These are phyloP conservation scores for Phytophthora europaea DNA, from an alignment of 352 stramenopile species.

Conservation along the genomic window DNA sequence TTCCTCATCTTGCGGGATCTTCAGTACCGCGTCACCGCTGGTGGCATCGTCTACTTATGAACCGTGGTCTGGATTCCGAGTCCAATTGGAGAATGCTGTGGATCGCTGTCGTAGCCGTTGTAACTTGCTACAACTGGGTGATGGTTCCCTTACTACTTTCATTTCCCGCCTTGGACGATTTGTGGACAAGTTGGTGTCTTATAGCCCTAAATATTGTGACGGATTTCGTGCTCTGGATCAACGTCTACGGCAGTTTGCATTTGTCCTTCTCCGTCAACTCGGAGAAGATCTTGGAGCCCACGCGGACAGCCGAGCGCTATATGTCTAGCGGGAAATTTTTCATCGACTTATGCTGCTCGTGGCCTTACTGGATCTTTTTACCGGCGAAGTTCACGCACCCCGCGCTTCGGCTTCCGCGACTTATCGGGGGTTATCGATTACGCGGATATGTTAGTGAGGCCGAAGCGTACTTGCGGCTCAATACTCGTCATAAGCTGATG, in stretches of 20 bases:
- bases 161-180: constrained; percentile 47
- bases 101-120: constrained; percentile 51
- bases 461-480: constrained; percentile 50
- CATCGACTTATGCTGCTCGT: constrained; percentile 44
- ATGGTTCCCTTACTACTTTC: constrained; percentile 57
- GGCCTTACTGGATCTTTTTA: constrained; percentile 51
- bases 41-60: constrained; percentile 50
- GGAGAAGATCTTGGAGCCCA: constrained; percentile 53
- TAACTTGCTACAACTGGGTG: constrained; percentile 68
- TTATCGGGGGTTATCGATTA: constrained; percentile 50
- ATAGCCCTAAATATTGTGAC: constrained; percentile 40
- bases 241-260: constrained; percentile 63
- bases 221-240: constrained; percentile 53
- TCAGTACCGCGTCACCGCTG: constrained; percentile 24
- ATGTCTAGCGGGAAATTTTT: constrained; percentile 42
- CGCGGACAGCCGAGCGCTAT: constrained; percentile 50
- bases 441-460: constrained; percentile 49
- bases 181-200: constrained; percentile 38
- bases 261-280: constrained; percentile 60
- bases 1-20: constrained; percentile 37
- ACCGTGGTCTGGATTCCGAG: constrained; percentile 49
- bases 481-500: constrained; percentile 49
- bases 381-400: constrained; percentile 24
- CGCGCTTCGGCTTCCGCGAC: constrained; percentile 39
- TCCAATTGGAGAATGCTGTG: constrained; percentile 54